Conservation (phyloP, 2,329 filamentous ascomycete genomes). For the Fusarium floridanum region DNA sequence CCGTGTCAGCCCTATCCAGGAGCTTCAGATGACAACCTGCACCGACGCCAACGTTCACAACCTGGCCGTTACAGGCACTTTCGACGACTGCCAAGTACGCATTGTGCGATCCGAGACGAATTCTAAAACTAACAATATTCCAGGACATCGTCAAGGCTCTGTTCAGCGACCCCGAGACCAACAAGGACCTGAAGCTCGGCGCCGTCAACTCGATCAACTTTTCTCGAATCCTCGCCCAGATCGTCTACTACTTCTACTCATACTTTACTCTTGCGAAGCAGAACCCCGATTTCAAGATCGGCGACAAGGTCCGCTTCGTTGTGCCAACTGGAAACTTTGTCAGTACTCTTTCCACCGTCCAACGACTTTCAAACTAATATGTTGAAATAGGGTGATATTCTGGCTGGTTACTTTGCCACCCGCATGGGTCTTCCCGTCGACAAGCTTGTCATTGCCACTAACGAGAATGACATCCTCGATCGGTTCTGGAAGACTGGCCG, state of each 20-base stretch:
- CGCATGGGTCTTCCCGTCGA: constrained; percentile 90
- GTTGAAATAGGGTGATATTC: constrained; percentile 73
- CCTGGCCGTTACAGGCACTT: constrained; percentile 88
- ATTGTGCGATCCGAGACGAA: background rate
- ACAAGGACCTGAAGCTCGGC: constrained; percentile 84
- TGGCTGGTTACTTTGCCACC: constrained; percentile 92
- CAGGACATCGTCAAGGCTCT: constrained; percentile 85
- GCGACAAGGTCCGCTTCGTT: constrained; percentile 83
- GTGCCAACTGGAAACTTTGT: constrained; percentile 96
- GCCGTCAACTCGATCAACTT: constrained; percentile 98
- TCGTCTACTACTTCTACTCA: constrained; percentile 95
- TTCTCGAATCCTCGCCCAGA: constrained; percentile 94
- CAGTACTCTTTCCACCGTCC: background rate
- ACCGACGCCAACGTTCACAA: constrained; percentile 94
- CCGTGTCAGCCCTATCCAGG: constrained; percentile 90
- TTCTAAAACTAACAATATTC: background rate
- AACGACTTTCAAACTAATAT: background rate
- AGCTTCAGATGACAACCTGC: constrained; percentile 97
- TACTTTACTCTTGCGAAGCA: constrained; percentile 84
- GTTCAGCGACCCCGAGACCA: constrained; percentile 87
- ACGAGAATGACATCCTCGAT: constrained; percentile 97
- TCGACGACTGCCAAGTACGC: constrained; percentile 90
- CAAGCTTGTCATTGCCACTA: constrained; percentile 92
- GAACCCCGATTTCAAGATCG: constrained; percentile 70
- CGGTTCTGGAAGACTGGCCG: constrained; percentile 92